A percentile compares a stretch with the other conserved stretches of the same genome.
Evolutionary conservation across 305 asterid genomes (phyloP).

Genomic region (Fraxinus angustifolia): DNA sequence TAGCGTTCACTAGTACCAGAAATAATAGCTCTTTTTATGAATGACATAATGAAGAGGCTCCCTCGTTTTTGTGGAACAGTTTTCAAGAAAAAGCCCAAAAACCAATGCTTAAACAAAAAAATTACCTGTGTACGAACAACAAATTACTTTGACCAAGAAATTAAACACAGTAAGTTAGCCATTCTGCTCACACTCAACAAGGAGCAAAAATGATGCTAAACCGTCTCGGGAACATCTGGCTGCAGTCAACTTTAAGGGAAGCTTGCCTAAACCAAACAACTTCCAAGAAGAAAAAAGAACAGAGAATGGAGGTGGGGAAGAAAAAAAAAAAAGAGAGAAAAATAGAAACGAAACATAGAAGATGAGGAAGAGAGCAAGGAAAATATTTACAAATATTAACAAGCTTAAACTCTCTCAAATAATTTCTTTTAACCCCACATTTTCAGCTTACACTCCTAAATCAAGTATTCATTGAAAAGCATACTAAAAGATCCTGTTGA

Average conservation of each 20-base stretch:
- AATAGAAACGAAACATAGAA: neutral
- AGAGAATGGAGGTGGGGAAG: neutral
- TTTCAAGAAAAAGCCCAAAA: slow-evolving; percentile 7
- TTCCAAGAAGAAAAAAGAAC: slow-evolving; percentile 29
- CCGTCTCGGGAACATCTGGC: slow-evolving; percentile 61
- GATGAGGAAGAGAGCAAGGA: slow-evolving; percentile 48
- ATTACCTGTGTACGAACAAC: slow-evolving; percentile 52
- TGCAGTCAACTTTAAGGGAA: slow-evolving; percentile 51
- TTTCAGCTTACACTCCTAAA: slow-evolving; percentile 25
- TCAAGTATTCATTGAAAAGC: slow-evolving; percentile 18
- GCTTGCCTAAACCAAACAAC: slow-evolving; percentile 57
- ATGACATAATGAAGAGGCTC: neutral
- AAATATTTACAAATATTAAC: slow-evolving; percentile 8
- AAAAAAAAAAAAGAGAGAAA: neutral
- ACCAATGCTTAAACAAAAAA: slow-evolving; percentile 25
- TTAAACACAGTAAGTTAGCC: slow-evolving; percentile 24
- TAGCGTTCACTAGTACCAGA: neutral
- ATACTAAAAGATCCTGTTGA: slow-evolving; percentile 26
- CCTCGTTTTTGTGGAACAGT: neutral
- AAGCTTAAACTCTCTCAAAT: slow-evolving; percentile 27
- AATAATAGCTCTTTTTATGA: neutral
- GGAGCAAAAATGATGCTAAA: slow-evolving; percentile 35
- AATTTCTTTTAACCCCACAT: slow-evolving; percentile 17
- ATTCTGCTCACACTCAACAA: slow-evolving; percentile 18
- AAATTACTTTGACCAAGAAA: slow-evolving; percentile 43